These are phyloP conservation scores for Neckera pumila DNA, from an alignment of 225 moss, liverwort and hornwort species.

Conservation along the genomic window DNA sequence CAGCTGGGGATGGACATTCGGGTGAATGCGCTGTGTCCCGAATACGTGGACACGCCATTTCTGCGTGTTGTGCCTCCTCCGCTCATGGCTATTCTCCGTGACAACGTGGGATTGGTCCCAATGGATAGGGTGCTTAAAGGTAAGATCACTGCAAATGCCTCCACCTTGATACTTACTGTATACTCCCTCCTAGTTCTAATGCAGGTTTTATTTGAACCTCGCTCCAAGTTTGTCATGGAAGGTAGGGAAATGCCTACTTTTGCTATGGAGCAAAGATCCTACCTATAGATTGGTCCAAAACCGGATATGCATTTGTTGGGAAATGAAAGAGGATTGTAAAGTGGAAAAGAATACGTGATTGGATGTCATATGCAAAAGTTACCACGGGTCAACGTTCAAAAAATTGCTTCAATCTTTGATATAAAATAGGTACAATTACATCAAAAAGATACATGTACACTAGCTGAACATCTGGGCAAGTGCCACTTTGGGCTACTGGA, in stretches of 20 bases:
- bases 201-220: background rate
- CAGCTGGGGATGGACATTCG: constrained; percentile 38
- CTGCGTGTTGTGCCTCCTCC: background rate
- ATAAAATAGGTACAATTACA: background rate
- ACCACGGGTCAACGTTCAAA: background rate
- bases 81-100: background rate
- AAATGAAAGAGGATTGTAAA: background rate
- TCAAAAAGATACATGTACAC: too few species aligned
- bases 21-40: constrained; percentile 66
- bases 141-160: background rate
- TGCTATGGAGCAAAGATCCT: background rate
- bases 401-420: background rate
- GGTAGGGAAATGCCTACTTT: background rate
- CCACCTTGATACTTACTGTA: too few species aligned
- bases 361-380: background rate
- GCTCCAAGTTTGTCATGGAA: background rate
- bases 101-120: background rate
- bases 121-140: background rate
- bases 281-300: background rate
- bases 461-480: background rate
- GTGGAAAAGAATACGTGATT: background rate
- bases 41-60: constrained; percentile 9
- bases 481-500: background rate
- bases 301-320: too few species aligned
- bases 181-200: background rate